Base-by-base conservation (phyloP, 1,139 yeast species). In the Arxiozyma bovina region DNA sequence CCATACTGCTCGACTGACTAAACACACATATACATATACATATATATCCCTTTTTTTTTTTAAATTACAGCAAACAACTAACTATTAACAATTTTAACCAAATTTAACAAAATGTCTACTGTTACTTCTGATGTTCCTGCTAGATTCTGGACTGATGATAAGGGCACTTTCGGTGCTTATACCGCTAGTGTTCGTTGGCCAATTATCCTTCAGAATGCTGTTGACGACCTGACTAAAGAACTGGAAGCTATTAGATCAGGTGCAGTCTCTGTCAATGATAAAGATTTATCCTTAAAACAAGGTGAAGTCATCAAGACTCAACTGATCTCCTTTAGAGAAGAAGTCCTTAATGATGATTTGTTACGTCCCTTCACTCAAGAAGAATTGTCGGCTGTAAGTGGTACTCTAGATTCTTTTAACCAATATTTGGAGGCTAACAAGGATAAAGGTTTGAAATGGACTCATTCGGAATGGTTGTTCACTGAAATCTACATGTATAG, bases 131-230 rank as follows among this genome's bases (percentile, higher is more conserved):
- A 38, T 8, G 11, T 51, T 34, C 57, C 59, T 3, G 40, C 22
- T 15, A 54, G 59, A 27, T 60, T 54, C 46, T 34, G 49, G 27
- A 88, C 87, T 71, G 80, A 79, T 68, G 95, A 89, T 66, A 70
- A 74, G 50, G 78, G 77, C 57, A 86, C 96, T 6, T 93, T 93
- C 69, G 98, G 96, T 11, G 82, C 78, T 66, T 77, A 82, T 41
- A 90, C 98, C 0, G 87, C 88, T 15, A 78, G 81, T 58, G 77
- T 77, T 50, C 82, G 99, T 70, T 93, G 98, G 97, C 95, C 96
- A 41, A 81, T 81, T 54, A 88, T 91, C 61, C 68, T 91, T 51
- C 76, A 80, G 38, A 86, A 84, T 27, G 81, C 83, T 41, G 75
- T 87, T 53, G 80, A 78, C 38, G 97, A 89, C 63, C 73, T 84